Percentiles rank a stretch among this genome's conserved stretches.
These are phyloP conservation scores for Globisporangium irregulare DNA, from an alignment of 352 stramenopile genomes.

Conservation along the genomic window DNA sequence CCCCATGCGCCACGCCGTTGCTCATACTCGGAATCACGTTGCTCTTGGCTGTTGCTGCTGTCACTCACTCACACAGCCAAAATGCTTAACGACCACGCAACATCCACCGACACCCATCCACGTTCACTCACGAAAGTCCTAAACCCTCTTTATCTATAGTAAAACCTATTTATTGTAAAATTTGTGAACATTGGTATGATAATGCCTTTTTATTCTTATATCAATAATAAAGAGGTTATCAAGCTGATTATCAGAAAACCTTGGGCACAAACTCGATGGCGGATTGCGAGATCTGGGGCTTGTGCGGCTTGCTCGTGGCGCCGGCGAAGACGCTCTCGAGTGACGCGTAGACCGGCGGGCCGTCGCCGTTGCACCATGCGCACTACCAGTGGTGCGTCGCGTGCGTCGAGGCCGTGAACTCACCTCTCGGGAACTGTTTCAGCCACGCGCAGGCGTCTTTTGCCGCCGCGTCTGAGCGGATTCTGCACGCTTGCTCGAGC, in stretches of 20 bases:
- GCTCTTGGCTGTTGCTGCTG: not conserved
- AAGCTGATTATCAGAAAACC: not conserved
- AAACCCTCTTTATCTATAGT: not conserved
- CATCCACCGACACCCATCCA: constrained; percentile 10
- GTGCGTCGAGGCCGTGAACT: constrained; percentile 44
- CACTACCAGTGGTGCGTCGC: constrained; percentile 59
- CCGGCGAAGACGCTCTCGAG: constrained; percentile 26
- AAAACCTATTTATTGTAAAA: not conserved
- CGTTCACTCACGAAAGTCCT: not conserved
- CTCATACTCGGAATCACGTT: constrained; percentile 29
- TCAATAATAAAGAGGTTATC: not conserved
- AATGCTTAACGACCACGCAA: constrained; percentile 13
- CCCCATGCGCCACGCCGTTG: constrained; percentile 43
- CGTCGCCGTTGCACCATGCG: constrained; percentile 46
- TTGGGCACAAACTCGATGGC: constrained; percentile 3
- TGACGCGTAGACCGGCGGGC: constrained; percentile 24
- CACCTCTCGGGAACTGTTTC: constrained; percentile 31
- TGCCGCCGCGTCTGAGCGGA: constrained; percentile 18
- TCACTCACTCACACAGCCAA: not conserved
- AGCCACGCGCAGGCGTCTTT: constrained; percentile 42
- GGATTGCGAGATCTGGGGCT: not conserved
- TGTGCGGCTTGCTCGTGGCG: not conserved
- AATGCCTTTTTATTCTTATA: not conserved
- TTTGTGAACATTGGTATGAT: too few relatives aligned
- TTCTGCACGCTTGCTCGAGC: constrained; percentile 28